These are phyloP conservation scores for Yamadazyma takamatsuzukensis DNA, from an alignment of 805 yeast genomes.

Conservation along the genomic window DNA sequence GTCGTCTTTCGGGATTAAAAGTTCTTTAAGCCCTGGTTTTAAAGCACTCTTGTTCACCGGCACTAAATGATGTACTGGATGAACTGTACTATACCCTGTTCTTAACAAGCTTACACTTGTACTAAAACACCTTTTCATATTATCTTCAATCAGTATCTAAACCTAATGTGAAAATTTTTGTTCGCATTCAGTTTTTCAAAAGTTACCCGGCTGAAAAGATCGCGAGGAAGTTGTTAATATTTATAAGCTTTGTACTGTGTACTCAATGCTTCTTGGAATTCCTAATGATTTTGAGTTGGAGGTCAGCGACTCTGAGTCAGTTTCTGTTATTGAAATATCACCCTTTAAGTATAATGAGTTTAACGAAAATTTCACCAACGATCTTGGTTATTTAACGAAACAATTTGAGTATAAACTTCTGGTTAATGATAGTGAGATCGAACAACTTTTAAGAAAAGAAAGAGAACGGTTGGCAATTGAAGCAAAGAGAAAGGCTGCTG, in stretches of 20 bases:
- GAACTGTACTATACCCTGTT: conserved; percentile 60
- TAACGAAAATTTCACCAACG: background rate
- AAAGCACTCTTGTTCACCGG: conserved; percentile 69
- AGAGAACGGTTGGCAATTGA: conserved; percentile 15
- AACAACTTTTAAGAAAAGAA: conserved; percentile 15
- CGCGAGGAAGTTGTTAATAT: background rate
- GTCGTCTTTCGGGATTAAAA: conserved; percentile 66
- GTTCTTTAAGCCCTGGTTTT: conserved; percentile 69
- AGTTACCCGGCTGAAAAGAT: conserved; percentile 1
- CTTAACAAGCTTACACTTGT: conserved; percentile 47
- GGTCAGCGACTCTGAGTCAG: conserved; percentile 7
- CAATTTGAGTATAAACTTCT: conserved; percentile 6
- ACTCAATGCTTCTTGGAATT: conserved; percentile 24
- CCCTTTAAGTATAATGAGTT: conserved; percentile 1
- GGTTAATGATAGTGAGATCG: conserved; percentile 16
- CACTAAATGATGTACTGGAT: conserved; percentile 90
- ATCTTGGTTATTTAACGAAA: conserved; percentile 6
- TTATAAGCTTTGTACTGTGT: background rate
- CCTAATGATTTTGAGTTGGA: conserved; percentile 21
- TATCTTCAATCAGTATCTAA: background rate
- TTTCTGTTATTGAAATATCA: background rate
- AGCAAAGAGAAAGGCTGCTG: conserved; percentile 17
- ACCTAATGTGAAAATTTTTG: too few species aligned
- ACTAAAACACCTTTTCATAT: conserved; percentile 31
- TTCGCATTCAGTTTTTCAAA: too few species aligned